Evolutionary conservation across 768 basidiomycete species (phyloP).

Genomic region (Glaciozyma martinii): DNA sequence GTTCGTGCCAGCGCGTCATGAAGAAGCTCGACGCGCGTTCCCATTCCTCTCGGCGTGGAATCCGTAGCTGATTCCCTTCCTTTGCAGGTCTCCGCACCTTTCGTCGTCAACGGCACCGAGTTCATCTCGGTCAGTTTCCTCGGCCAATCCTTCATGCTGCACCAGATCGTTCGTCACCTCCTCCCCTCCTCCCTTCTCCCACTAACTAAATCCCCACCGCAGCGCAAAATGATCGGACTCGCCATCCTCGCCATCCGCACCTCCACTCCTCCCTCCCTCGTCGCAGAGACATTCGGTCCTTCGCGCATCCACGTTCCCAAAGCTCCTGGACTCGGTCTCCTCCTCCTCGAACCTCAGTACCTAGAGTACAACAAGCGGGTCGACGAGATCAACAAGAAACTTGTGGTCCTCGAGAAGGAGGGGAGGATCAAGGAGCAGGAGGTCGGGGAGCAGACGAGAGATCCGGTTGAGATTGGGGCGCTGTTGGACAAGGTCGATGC

Average conservation of each 20-base stretch:
- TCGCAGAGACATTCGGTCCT: conserved; percentile 64
- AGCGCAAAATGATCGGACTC: conserved; percentile 96
- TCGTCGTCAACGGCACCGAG: conserved; percentile 79
- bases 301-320: conserved; percentile 76
- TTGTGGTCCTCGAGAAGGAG: conserved; percentile 18
- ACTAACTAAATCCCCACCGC: conserved; percentile 5
- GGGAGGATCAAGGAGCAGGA: conserved; percentile 34
- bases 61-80: neutral
- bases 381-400: conserved; percentile 32
- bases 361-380: conserved; percentile 42
- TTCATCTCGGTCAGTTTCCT: conserved; percentile 91
- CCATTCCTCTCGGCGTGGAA: neutral
- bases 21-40: conserved; percentile 63
- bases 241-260: conserved; percentile 73
- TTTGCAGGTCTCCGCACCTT: conserved; percentile 66
- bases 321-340: conserved; percentile 86
- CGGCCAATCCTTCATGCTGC: conserved; percentile 98
- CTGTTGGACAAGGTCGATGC: conserved; percentile 63
- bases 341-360: conserved; percentile 59
- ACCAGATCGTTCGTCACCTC: conserved; percentile 60
- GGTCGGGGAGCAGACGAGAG: conserved; percentile 43
- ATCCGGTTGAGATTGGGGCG: conserved; percentile 34
- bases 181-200: neutral
- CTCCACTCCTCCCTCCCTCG: conserved; percentile 59
- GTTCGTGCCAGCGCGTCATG: conserved; percentile 77